Evolutionary conservation across 495 filamentous ascomycete genomes (phyloP).

Genomic region (Jackrogersella multiformis): DNA sequence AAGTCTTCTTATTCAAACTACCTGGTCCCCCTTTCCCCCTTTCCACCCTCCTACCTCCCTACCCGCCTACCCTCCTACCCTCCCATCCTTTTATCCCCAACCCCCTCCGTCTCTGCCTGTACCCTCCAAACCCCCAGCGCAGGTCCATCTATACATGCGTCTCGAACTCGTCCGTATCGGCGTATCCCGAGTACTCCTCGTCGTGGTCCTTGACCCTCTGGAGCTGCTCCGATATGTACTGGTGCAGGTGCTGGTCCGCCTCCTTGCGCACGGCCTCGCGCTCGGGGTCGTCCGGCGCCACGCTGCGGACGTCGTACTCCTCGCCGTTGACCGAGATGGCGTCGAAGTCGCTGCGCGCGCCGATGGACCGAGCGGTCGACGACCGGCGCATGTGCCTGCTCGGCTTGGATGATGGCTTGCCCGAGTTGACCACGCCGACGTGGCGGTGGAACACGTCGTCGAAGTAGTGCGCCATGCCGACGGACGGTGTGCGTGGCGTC

Average conservation of each 20-base stretch:
- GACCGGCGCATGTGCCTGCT: slow-evolving; percentile 72
- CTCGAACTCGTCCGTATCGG: slow-evolving; percentile 62
- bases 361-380: slow-evolving; percentile 86
- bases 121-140: background rate
- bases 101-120: too few species aligned
- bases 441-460: slow-evolving; percentile 83
- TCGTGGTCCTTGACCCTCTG: slow-evolving; percentile 62
- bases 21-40: background rate
- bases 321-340: slow-evolving; percentile 52
- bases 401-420: slow-evolving; percentile 50
- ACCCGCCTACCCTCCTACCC: background rate
- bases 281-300: slow-evolving; percentile 46
- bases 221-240: slow-evolving; percentile 77
- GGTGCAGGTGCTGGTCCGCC: slow-evolving; percentile 71
- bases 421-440: slow-evolving; percentile 41
- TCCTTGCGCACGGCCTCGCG: slow-evolving; percentile 57
- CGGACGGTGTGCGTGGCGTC: slow-evolving; percentile 85
- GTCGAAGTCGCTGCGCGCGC: slow-evolving; percentile 82
- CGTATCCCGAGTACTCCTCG: slow-evolving; percentile 44
- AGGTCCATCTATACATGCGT: slow-evolving; percentile 49
- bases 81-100: background rate
- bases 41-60: background rate
- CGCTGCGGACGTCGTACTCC: slow-evolving; percentile 47
- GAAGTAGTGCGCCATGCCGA: slow-evolving; percentile 90
- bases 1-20: too few species aligned